These are phyloP conservation scores for Aspergillus persii DNA, from an alignment of 2,329 filamentous ascomycete species.

Conservation along the genomic window DNA sequence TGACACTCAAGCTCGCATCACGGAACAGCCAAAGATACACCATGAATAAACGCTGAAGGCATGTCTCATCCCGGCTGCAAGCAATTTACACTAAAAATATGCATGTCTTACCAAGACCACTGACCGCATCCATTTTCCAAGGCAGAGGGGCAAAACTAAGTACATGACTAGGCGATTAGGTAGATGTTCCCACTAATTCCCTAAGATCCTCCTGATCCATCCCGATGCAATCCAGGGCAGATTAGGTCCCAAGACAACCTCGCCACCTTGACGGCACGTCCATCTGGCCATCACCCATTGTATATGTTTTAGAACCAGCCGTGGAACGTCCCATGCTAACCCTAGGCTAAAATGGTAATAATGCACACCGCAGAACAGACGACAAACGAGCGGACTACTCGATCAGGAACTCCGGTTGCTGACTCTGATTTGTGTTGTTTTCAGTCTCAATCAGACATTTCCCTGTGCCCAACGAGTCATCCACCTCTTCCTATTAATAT, in stretches of 20 bases:
- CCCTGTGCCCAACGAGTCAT: neutral
- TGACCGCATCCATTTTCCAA: neutral
- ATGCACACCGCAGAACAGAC: neutral
- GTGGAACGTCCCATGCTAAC: neutral
- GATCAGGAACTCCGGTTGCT: neutral
- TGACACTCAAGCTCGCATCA: neutral
- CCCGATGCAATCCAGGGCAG: neutral
- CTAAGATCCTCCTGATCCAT: too few species aligned
- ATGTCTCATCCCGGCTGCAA: neutral
- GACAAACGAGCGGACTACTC: neutral
- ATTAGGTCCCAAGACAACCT: neutral
- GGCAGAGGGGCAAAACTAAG: neutral
- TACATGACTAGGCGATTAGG: neutral
- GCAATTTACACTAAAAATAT: conserved; percentile 1
- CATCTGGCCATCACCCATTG: conserved; percentile 13
- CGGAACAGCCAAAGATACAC: neutral
- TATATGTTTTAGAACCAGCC: conserved; percentile 10
- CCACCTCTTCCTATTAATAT: neutral
- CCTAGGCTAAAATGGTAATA: neutral
- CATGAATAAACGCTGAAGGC: neutral
- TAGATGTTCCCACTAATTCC: neutral
- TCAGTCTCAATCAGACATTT: neutral
- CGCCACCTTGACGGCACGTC: neutral
- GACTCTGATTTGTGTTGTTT: neutral
- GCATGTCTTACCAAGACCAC: conserved; percentile 9